A percentile compares a stretch with the other conserved stretches of the same genome.
Conservation (phyloP, 176 grass and related monocot species). For the Zoysia pacifica region DNA sequence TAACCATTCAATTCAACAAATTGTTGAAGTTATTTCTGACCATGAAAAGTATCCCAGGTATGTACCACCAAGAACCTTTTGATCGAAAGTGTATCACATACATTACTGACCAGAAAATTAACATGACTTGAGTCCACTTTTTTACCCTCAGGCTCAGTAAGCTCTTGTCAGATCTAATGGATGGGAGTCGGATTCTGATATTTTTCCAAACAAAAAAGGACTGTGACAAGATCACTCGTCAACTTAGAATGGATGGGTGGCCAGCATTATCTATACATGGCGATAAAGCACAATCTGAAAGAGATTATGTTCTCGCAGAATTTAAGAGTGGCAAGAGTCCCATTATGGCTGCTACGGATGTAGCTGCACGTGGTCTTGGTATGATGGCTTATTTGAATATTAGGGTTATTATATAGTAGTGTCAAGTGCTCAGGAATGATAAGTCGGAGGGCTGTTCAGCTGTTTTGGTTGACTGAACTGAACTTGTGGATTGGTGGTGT, state of each 20-base stretch:
- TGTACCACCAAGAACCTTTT: background rate
- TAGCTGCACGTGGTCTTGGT: conserved; percentile 99
- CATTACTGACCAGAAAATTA: conserved; percentile 20
- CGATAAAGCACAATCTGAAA: conserved; percentile 94
- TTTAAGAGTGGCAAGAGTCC: conserved; percentile 96
- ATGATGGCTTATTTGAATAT: conserved; percentile 81
- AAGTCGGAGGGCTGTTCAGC: conserved; percentile 87
- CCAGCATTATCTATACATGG: conserved; percentile 97
- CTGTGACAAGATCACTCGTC: conserved; percentile 87
- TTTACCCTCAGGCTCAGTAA: conserved; percentile 69
- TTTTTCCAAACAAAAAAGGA: conserved; percentile 99
- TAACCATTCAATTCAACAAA: conserved; percentile 97
- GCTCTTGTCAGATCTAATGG: conserved; percentile 84
- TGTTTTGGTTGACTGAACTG: conserved; percentile 89
- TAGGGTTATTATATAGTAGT: conserved; percentile 54
- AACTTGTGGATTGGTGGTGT: conserved; percentile 91
- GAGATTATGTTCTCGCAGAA: conserved; percentile 91
- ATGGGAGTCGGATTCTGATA: conserved; percentile 86
- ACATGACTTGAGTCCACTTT: conserved; percentile 23
- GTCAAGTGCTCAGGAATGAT: conserved; percentile 65
- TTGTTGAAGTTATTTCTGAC: conserved; percentile 84
- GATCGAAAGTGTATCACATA: background rate
- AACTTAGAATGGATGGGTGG: conserved; percentile 99
- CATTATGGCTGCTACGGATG: conserved; percentile 98
- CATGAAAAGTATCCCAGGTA: conserved; percentile 95